Evolutionary conservation across 163 green algal genomes (phyloP).

Genomic region (Chloromonas sp.): DNA sequence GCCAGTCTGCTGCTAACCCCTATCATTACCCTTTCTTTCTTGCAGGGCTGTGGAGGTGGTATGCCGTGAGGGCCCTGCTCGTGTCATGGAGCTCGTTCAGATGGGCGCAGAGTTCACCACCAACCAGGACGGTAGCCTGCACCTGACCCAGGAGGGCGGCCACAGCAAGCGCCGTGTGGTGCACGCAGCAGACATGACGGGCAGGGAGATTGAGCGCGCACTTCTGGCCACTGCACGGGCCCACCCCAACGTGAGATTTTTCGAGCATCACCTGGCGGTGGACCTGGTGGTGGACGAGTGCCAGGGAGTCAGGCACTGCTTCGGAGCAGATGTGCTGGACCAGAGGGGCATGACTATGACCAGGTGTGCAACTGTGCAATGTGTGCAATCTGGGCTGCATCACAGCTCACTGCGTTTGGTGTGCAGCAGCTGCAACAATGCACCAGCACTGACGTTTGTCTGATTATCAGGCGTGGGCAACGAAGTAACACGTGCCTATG

Average conservation of each 20-base stretch:
- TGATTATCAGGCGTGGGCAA: no score
- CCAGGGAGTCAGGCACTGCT: conserved; percentile 51
- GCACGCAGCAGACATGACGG: conserved; percentile 91
- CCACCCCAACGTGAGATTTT: conserved; percentile 82
- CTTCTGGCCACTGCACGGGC: conserved; percentile 62
- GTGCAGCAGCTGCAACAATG: no score
- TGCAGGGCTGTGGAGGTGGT: conserved; percentile 78
- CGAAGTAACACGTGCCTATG: no score
- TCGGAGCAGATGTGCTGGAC: conserved; percentile 72
- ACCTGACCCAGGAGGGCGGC: conserved; percentile 93
- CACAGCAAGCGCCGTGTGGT: conserved; percentile 92
- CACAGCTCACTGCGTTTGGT: no score
- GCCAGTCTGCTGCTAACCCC: no score
- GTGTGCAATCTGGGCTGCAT: no score
- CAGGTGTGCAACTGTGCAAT: conserved; percentile 3
- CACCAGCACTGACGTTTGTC: no score
- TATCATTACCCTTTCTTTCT: neutral
- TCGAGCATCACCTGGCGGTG: conserved; percentile 83
- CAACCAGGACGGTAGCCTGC: conserved; percentile 67
- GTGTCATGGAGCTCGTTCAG: conserved; percentile 72
- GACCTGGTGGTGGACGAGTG: conserved; percentile 80
- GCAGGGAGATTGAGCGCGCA: conserved; percentile 90
- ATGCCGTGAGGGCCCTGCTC: conserved; percentile 80
- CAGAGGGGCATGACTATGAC: conserved; percentile 42
- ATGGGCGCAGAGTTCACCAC: conserved; percentile 83